Percentiles rank a stretch among this genome's conserved stretches.
Conservation (phyloP, 2,329 filamentous ascomycete genomes). For the Talaromyces pinophilus region DNA sequence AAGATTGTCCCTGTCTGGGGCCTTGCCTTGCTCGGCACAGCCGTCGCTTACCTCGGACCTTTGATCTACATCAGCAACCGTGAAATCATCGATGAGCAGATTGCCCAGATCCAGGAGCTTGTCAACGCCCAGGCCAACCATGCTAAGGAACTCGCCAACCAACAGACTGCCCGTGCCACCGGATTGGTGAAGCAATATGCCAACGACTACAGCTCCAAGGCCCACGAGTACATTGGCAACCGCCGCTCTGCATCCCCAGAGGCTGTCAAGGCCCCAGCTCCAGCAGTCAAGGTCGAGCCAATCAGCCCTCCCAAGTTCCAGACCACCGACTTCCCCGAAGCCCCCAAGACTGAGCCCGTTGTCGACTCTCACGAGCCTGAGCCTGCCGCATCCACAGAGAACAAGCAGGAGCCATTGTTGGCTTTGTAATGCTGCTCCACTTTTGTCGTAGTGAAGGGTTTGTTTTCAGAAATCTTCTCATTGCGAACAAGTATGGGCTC, state of each 20-base stretch:
- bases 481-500: not conserved
- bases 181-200: slow-evolving; percentile 61
- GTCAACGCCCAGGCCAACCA: slow-evolving; percentile 61
- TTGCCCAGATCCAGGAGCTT: slow-evolving; percentile 56
- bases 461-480: not conserved
- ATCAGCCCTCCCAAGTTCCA: slow-evolving; percentile 37
- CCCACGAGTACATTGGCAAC: slow-evolving; percentile 54
- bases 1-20: slow-evolving; percentile 68
- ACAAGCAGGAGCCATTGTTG: slow-evolving; percentile 39
- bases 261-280: slow-evolving; percentile 41
- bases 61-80: slow-evolving; percentile 67
- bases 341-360: slow-evolving; percentile 44
- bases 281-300: slow-evolving; percentile 42
- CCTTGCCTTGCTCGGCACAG: slow-evolving; percentile 58
- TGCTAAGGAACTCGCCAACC: slow-evolving; percentile 60
- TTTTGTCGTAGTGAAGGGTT: not conserved
- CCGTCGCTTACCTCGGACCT: slow-evolving; percentile 60
- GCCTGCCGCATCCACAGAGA: slow-evolving; percentile 29
- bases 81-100: slow-evolving; percentile 63
- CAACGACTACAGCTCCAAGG: slow-evolving; percentile 62
- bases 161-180: slow-evolving; percentile 61
- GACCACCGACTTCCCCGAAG: slow-evolving; percentile 54
- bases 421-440: slow-evolving; percentile 24
- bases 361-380: slow-evolving; percentile 26
- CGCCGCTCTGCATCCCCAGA: slow-evolving; percentile 40